Percentiles rank a stretch among this genome's conserved stretches.
Evolutionary conservation across 2,329 filamentous ascomycete species (phyloP).

Genomic region (Aspergillus pseudoglaucus): DNA sequence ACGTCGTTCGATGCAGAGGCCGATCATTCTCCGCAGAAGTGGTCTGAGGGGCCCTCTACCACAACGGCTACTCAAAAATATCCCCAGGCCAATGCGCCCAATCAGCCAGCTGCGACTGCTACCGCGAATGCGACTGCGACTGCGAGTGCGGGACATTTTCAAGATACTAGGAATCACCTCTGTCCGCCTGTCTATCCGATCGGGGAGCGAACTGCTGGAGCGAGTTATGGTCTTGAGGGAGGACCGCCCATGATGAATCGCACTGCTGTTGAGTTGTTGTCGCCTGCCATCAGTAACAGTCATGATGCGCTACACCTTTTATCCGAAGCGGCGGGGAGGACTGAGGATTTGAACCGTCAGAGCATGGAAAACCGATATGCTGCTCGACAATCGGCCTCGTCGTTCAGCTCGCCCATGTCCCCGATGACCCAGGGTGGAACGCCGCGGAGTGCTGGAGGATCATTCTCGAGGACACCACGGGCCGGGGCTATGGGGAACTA

Average conservation of each 20-base stretch:
- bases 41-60: conserved; percentile 21
- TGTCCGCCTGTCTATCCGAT: conserved; percentile 18
- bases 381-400: conserved; percentile 32
- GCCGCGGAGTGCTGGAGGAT: conserved; percentile 28
- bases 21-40: conserved; percentile 21
- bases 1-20: conserved; percentile 18
- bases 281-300: conserved; percentile 72
- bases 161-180: conserved; percentile 21
- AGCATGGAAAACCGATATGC: conserved; percentile 42
- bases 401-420: conserved; percentile 34
- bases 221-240: conserved; percentile 38
- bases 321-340: conserved; percentile 68
- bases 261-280: conserved; percentile 54
- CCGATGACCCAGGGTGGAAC: conserved; percentile 29
- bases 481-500: conserved; percentile 46
- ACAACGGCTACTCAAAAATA: conserved; percentile 12
- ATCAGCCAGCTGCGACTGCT: background rate
- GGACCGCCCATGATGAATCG: conserved; percentile 55
- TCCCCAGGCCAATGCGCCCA: conserved; percentile 9
- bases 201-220: conserved; percentile 16
- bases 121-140: conserved; percentile 15
- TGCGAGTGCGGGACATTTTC: conserved; percentile 19
- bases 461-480: conserved; percentile 30
- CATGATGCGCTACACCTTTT: conserved; percentile 89
- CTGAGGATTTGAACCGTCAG: conserved; percentile 44